A percentile compares a stretch with the other conserved stretches of the same genome.
These are phyloP conservation scores for Cinnamomum chago DNA, from an alignment of 164 flowering plant species.

Conservation along the genomic window DNA sequence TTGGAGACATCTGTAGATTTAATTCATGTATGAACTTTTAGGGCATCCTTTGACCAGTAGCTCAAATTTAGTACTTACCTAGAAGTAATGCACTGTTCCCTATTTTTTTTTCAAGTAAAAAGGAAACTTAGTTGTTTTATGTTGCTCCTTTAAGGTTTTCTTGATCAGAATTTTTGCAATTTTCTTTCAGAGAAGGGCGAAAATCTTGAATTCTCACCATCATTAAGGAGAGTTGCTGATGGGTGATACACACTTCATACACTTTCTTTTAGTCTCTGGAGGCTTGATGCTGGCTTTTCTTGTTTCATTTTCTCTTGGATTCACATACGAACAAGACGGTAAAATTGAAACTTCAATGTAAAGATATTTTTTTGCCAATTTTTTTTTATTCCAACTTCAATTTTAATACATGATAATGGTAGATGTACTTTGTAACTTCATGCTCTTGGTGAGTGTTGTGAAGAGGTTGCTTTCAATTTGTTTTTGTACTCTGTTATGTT, in stretches of 20 bases:
- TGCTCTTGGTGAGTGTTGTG: not conserved
- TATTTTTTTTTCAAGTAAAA: too few relatives aligned
- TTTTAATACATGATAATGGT: not conserved
- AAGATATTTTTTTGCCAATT: not conserved
- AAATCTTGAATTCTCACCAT: not conserved
- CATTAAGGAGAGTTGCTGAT: not conserved
- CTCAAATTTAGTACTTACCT: too few relatives aligned
- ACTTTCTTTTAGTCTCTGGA: conserved; percentile 1
- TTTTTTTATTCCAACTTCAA: too few relatives aligned
- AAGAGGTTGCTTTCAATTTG: not conserved
- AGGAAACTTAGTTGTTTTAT: too few relatives aligned
- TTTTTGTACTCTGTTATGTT: not conserved
- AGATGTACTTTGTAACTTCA: not conserved
- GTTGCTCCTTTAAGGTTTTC: too few relatives aligned
- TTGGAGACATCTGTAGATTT: too few relatives aligned
- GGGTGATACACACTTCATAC: conserved; percentile 7
- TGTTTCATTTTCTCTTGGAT: conserved; percentile 11
- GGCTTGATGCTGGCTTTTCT: conserved; percentile 10
- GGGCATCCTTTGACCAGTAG: too few relatives aligned
- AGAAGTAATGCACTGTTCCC: too few relatives aligned
- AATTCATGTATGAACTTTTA: too few relatives aligned
- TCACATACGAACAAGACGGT: conserved; percentile 21
- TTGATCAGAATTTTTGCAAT: not conserved
- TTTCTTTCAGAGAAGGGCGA: not conserved
- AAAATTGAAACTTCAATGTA: conserved; percentile 6